A percentile compares a stretch with the other conserved stretches of the same genome.
Conservation (phyloP, 164 flowering plant genomes). For the Umbellularia californica region DNA sequence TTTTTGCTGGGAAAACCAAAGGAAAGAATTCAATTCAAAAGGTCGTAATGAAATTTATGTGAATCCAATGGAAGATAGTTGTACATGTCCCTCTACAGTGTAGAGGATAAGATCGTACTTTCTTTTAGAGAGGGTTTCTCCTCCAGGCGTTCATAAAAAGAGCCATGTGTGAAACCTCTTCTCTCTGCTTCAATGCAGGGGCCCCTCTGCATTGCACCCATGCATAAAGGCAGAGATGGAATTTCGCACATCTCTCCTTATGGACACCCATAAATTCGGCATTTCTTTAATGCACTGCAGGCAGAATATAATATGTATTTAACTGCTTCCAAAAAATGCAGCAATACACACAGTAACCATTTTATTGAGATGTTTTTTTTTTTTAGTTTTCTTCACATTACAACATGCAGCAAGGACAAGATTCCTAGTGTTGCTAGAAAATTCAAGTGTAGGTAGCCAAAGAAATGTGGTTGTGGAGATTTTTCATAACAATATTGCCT, state of each 20-base stretch:
- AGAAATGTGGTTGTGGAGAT: neutral
- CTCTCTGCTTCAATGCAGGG: too few species aligned
- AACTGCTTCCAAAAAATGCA: neutral
- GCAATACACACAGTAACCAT: neutral
- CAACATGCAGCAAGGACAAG: neutral
- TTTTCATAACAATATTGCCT: neutral
- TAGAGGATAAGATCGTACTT: too few species aligned
- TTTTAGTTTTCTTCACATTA: neutral
- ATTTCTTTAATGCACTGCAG: too few species aligned
- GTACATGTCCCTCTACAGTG: neutral
- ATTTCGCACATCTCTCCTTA: too few species aligned
- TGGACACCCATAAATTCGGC: too few species aligned
- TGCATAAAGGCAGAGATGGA: too few species aligned
- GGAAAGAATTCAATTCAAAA: neutral
- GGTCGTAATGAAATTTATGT: neutral
- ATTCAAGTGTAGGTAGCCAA: neutral
- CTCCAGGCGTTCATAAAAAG: too few species aligned
- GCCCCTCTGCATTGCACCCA: too few species aligned
- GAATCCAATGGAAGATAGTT: neutral
- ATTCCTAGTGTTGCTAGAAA: neutral
- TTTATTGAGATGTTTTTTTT: too few species aligned
- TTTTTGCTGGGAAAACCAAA: slow-evolving; percentile 9
- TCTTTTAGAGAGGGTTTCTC: too few species aligned
- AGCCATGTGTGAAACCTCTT: too few species aligned
- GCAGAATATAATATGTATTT: too few species aligned